These are phyloP conservation scores for Arachnopeziza araneosa DNA, from an alignment of 2,329 filamentous ascomycete species.

Conservation along the genomic window DNA sequence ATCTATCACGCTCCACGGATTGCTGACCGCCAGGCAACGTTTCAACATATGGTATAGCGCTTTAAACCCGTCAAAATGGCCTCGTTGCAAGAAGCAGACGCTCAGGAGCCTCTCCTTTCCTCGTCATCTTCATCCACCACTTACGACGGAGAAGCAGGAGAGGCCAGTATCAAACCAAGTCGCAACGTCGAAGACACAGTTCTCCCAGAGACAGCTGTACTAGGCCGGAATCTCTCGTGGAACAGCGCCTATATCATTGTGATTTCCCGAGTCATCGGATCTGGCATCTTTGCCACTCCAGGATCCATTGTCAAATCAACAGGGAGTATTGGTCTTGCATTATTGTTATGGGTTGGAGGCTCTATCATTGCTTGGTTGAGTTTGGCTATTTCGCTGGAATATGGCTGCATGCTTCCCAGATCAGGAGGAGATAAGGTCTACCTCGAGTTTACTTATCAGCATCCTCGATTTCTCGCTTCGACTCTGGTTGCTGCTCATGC, in stretches of 20 bases:
- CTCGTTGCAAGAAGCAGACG: background rate
- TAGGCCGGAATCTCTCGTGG: conserved; percentile 41
- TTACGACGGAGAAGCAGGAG: conserved; percentile 1
- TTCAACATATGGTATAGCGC: background rate
- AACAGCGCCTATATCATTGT: conserved; percentile 26
- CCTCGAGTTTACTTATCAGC: conserved; percentile 46
- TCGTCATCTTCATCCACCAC: conserved; percentile 3
- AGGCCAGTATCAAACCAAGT: conserved; percentile 6
- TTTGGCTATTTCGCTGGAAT: conserved; percentile 40
- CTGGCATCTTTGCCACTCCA: conserved; percentile 39
- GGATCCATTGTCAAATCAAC: conserved; percentile 61
- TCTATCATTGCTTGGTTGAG: conserved; percentile 38
- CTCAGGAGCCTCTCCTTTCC: conserved; percentile 11
- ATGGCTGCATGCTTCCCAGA: conserved; percentile 40
- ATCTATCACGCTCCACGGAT: background rate
- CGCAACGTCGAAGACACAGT: conserved; percentile 46
- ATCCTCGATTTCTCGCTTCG: conserved; percentile 46
- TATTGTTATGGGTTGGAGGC: conserved; percentile 50
- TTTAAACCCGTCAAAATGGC: background rate
- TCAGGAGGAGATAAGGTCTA: conserved; percentile 49
- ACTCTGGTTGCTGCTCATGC: conserved; percentile 47
- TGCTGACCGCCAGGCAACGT: background rate
- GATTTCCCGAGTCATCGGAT: conserved; percentile 27
- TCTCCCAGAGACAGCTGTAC: conserved; percentile 51
- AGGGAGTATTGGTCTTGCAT: conserved; percentile 54